phyloP scores from a whole-genome alignment of 768 basidiomycete species.

The Calvatia gigantea region DNA sequence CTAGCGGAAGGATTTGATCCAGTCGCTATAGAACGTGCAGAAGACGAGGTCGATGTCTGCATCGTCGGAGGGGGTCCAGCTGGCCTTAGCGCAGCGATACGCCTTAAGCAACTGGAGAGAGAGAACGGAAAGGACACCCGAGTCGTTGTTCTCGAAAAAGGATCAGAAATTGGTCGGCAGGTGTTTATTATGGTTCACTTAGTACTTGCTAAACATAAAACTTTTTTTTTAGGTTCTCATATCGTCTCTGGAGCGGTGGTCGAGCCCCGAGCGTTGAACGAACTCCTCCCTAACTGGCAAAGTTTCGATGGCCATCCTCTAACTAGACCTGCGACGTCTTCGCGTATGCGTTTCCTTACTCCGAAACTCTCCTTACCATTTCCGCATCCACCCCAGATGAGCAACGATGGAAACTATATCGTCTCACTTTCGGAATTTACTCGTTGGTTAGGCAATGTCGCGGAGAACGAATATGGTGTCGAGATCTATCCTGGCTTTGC shows the following conservation, averaged over 20 bases:
- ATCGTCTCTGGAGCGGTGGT: conserved; percentile 95
- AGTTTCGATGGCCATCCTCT: conserved; percentile 67
- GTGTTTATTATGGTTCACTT: too few species aligned
- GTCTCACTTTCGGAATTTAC: conserved; percentile 86
- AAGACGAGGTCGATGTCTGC: conserved; percentile 93
- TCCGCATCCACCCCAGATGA: conserved; percentile 97
- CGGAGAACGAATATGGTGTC: conserved; percentile 76
- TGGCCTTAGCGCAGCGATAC: conserved; percentile 92
- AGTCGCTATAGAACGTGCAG: conserved; percentile 67
- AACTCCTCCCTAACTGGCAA: conserved; percentile 86
- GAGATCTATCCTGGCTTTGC: conserved; percentile 98
- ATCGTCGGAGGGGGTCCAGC: conserved; percentile 97
- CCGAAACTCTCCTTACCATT: conserved; percentile 65
- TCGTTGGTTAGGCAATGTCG: conserved; percentile 83
- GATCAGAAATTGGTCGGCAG: conserved; percentile 74
- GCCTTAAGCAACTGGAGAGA: conserved; percentile 87
- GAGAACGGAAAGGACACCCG: conserved; percentile 78
- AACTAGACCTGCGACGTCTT: conserved; percentile 72
- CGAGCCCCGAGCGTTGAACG: conserved; percentile 87
- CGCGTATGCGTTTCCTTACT: conserved; percentile 86
- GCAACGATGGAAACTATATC: conserved; percentile 90
- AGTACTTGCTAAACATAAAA: background rate
- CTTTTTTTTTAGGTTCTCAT: conserved; percentile 67
- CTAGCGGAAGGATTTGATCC: conserved; percentile 41
- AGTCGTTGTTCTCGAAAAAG: conserved; percentile 95